These are phyloP conservation scores for Neurospora africana DNA, from an alignment of 495 filamentous ascomycete species.

Conservation along the genomic window DNA sequence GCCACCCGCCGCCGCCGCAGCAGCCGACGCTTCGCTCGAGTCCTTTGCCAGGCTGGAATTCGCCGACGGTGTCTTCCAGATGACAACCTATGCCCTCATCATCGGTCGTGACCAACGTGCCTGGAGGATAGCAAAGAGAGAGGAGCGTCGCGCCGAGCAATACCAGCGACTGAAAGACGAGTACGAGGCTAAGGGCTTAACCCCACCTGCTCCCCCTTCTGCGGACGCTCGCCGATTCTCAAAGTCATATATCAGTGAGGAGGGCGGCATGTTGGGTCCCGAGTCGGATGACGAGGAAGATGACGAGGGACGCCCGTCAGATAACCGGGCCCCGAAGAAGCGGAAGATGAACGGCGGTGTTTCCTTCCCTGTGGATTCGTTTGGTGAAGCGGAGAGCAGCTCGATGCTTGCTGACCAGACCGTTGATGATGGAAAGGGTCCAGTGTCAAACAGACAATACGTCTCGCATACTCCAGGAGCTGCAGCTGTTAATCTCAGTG, in stretches of 20 bases:
- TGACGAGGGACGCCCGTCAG: slow-evolving; percentile 2
- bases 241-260: slow-evolving; percentile 43
- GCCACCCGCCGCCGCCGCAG: slow-evolving; percentile 11
- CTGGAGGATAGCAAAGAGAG: slow-evolving; percentile 30
- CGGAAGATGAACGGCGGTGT: slow-evolving; percentile 20
- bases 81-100: slow-evolving; percentile 42
- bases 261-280: slow-evolving; percentile 42
- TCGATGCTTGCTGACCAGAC: slow-evolving; percentile 10
- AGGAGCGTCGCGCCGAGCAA: slow-evolving; percentile 28
- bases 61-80: slow-evolving; percentile 40
- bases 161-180: slow-evolving; percentile 29
- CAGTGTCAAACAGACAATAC: slow-evolving; percentile 34
- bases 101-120: slow-evolving; percentile 40
- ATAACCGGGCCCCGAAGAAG: slow-evolving; percentile 25
- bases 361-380: not conserved
- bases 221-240: slow-evolving; percentile 35
- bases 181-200: slow-evolving; percentile 27
- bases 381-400: slow-evolving; percentile 4
- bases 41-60: slow-evolving; percentile 43
- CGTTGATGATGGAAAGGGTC: slow-evolving; percentile 16
- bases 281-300: slow-evolving; percentile 37
- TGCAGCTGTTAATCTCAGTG: slow-evolving; percentile 38
- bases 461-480: slow-evolving; percentile 40
- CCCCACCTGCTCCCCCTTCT: slow-evolving; percentile 27
- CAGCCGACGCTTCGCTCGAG: slow-evolving; percentile 28